Base-by-base conservation (phyloP, 805 yeast species). In the Sugiyamaella qingdaonensis region DNA sequence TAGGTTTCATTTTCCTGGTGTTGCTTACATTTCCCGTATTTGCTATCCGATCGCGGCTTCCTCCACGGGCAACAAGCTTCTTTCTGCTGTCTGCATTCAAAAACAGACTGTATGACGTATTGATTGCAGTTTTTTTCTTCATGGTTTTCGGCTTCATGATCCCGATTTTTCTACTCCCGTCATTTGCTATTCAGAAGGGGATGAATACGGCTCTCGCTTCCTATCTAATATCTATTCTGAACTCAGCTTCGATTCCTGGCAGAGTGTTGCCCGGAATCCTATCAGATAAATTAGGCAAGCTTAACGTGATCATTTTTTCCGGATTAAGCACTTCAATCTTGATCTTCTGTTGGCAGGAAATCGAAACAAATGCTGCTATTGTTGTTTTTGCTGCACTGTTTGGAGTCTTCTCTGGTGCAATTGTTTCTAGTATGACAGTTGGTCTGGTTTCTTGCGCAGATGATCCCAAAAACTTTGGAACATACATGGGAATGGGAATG, bases 401-500 rank as follows among this genome's bases (percentile, higher is more conserved):
- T 49, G 73, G 73, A 3, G 62, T 64, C 52, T 57, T 61, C n/a
- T 59, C 67, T 1, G 72, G 72, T 3, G 57, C 66, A 8, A 53
- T 61, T 10, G 65, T 66, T 27, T 64, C 70, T 1, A 49, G 68
- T 11, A 63, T 65, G 29, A 69, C 70, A 2, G 65, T 68, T 1
- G 54, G 67, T 32, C 57, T 66, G 2, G 67, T 70, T 1, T 54
- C 57, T 18, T 44, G 63, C 21, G 64, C 68, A 18, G 54, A 59
- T 4, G 77, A 76, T 13, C 78, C 81, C 1, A 69, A 73, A 49
- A 76, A 78, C 48, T 47, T 64, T 2, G 68, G 70, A 4, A 57
- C 65, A 1, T 53, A 68, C 14, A 84, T 88, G 87, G 88, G 88
- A 2, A 52, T 81, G 36, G 78, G 88, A 0, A 71, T 87, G 31